These are phyloP conservation scores for Auriscalpium orientale DNA, from an alignment of 768 basidiomycete species.

Conservation along the genomic window DNA sequence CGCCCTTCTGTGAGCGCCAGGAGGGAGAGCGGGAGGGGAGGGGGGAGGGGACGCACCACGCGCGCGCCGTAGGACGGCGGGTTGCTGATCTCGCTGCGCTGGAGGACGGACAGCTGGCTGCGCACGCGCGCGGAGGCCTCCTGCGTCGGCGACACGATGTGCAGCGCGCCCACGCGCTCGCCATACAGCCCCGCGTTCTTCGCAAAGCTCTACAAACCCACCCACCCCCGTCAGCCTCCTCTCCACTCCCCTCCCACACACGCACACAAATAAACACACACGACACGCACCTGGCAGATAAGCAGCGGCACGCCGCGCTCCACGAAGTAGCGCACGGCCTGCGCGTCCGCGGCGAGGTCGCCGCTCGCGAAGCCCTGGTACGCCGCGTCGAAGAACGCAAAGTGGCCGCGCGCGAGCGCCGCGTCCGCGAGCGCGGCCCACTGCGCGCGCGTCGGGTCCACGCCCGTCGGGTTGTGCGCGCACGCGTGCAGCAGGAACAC, in stretches of 20 bases:
- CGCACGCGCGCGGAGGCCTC: conserved; percentile 68
- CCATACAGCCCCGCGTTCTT: conserved; percentile 96
- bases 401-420: conserved; percentile 69
- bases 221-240: not conserved
- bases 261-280: no score
- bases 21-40: not conserved
- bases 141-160: conserved; percentile 57
- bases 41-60: conserved; percentile 45
- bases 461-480: conserved; percentile 95
- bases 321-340: conserved; percentile 86
- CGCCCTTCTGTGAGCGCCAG: conserved; percentile 4
- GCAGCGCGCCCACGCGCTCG: conserved; percentile 91
- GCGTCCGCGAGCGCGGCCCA: conserved; percentile 74
- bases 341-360: conserved; percentile 84
- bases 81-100: conserved; percentile 92
- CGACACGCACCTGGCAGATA: conserved; percentile 73
- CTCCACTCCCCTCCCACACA: not conserved
- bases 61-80: conserved; percentile 89
- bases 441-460: conserved; percentile 84
- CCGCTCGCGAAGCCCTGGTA: conserved; percentile 98
- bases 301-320: conserved; percentile 65
- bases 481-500: conserved; percentile 90
- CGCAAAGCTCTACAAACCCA: conserved; percentile 74
- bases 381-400: conserved; percentile 90
- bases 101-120: conserved; percentile 87